A percentile compares a stretch with the other conserved stretches of the same genome.
Evolutionary conservation across 2,329 filamentous ascomycete species (phyloP).

Genomic region (Colletotrichum karsti): DNA sequence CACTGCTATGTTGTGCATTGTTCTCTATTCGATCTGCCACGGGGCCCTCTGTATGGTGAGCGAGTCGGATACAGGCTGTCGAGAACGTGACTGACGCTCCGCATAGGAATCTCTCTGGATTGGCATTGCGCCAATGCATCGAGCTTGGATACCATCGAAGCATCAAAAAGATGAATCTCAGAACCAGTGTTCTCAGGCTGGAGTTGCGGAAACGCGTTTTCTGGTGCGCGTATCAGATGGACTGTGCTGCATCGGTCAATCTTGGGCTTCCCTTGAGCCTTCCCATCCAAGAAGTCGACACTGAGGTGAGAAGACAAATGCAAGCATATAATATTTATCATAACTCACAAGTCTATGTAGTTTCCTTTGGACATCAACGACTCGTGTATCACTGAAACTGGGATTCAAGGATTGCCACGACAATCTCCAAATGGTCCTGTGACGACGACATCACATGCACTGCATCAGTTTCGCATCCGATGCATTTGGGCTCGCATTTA

Average conservation of each 20-base stretch:
- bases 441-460: conserved; percentile 4
- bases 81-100: not conserved
- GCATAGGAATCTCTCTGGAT: conserved; percentile 35
- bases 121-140: conserved; percentile 41
- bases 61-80: not conserved
- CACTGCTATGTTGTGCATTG: conserved; percentile 37
- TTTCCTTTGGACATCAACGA: conserved; percentile 19
- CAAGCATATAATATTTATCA: too few relatives aligned
- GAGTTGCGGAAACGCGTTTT: conserved; percentile 24
- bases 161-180: not conserved
- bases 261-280: conserved; percentile 11
- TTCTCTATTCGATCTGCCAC: conserved; percentile 36
- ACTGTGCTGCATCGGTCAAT: conserved; percentile 5
- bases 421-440: not conserved
- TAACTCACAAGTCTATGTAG: not conserved
- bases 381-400: not conserved
- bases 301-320: conserved; percentile 14
- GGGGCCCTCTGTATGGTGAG: conserved; percentile 36
- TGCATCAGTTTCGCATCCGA: conserved; percentile 15
- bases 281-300: conserved; percentile 7
- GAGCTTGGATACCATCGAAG: conserved; percentile 41
- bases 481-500: conserved; percentile 21
- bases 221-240: conserved; percentile 24
- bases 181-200: not conserved
- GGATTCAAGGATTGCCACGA: not conserved